Conservation (phyloP, 2,329 filamentous ascomycete genomes). For the Phyllosticta capitalensis region DNA sequence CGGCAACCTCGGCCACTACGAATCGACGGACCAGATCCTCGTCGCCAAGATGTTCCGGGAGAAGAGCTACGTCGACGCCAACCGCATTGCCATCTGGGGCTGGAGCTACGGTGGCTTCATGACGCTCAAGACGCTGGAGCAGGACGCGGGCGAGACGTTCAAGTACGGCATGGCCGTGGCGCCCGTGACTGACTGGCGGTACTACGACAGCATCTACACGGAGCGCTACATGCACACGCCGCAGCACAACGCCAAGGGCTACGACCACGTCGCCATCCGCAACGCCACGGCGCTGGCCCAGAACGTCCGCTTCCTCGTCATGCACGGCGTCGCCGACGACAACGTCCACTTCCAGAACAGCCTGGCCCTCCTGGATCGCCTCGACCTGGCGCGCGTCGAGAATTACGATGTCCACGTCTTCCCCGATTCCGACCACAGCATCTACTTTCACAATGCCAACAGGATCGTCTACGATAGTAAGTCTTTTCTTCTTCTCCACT, state of each 20-base stretch:
- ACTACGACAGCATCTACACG: conserved; percentile 89
- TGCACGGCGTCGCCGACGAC: conserved; percentile 95
- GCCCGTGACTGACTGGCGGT: conserved; percentile 96
- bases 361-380: conserved; percentile 71
- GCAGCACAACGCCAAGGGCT: conserved; percentile 68
- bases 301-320: conserved; percentile 82
- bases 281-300: conserved; percentile 64
- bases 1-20: conserved; percentile 73
- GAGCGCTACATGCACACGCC: conserved; percentile 97
- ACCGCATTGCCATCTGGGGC: conserved; percentile 87
- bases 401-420: conserved; percentile 98
- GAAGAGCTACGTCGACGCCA: conserved; percentile 73
- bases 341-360: conserved; percentile 98
- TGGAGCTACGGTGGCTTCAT: conserved; percentile 97
- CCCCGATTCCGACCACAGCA: conserved; percentile 90
- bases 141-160: conserved; percentile 81
- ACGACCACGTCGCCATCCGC: conserved; percentile 62
- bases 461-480: conserved; percentile 85
- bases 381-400: conserved; percentile 71
- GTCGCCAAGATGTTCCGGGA: conserved; percentile 75
- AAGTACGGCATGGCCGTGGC: conserved; percentile 97
- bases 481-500: conserved; percentile 28
- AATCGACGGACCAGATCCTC: conserved; percentile 84
- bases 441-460: conserved; percentile 90
- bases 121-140: conserved; percentile 88